These are phyloP conservation scores for Clarkia xantiana DNA, from an alignment of 345 rosid genomes.

Conservation along the genomic window DNA sequence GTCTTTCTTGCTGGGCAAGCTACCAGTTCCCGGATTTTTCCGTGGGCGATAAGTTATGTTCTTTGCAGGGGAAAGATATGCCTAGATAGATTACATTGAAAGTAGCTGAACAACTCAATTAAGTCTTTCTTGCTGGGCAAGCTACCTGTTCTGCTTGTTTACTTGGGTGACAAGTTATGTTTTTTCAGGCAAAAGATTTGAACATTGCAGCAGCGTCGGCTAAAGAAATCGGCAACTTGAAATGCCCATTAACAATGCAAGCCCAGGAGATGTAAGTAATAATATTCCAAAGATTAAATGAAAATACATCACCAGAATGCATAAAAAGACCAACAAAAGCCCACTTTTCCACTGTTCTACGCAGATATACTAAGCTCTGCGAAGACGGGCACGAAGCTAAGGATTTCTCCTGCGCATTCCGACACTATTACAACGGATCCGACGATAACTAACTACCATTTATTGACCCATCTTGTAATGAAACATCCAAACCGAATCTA, in stretches of 20 bases:
- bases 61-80: too few species aligned
- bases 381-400: slow-evolving; percentile 47
- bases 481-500: background rate
- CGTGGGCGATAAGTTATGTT: too few species aligned
- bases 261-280: slow-evolving; percentile 53
- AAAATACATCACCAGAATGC: background rate
- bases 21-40: too few species aligned
- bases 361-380: slow-evolving; percentile 57
- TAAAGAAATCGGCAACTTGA: slow-evolving; percentile 36
- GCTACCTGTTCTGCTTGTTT: too few species aligned
- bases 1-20: too few species aligned
- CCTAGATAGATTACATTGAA: too few species aligned
- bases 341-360: slow-evolving; percentile 1
- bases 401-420: slow-evolving; percentile 83
- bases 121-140: too few species aligned
- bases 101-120: too few species aligned
- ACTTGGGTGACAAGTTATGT: background rate
- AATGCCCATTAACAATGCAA: slow-evolving; percentile 39
- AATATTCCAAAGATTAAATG: background rate
- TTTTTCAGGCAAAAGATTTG: slow-evolving; percentile 73
- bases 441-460: slow-evolving; percentile 13
- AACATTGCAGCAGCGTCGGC: slow-evolving; percentile 59
- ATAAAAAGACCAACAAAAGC: background rate
- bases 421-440: slow-evolving; percentile 52
- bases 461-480: too few species aligned